Base-by-base conservation (phyloP, 164 flowering plant species). In the Amborella trichopoda region DNA sequence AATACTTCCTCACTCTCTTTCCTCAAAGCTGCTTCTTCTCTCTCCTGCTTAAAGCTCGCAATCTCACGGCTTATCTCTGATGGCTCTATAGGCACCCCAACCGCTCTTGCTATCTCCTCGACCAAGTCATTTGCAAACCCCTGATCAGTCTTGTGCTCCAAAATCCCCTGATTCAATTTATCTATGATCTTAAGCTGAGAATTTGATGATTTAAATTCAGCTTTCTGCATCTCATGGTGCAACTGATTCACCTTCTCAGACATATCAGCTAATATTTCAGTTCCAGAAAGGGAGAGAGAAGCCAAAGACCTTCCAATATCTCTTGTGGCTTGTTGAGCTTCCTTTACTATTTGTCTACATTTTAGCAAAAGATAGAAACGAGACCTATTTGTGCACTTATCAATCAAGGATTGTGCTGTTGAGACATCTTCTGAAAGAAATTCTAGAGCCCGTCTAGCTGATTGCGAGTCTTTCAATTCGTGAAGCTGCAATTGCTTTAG, bases 191-290 rank as follows among this genome's bases (percentile, higher is more conserved):
- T 59, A 42, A 71, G 60, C 48, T 67, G 77, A 41, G 78, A 44
- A 5, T 62, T 69, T 32, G 81, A 70, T 34, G 80, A 66, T 56
- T 69, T 75, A 45, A 75, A 68, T 42, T 79, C 75, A 16, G 66
- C 86, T 39, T 73, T 70, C 48, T 77, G 86, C 91, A 82, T 82
- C 65, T 82, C 81, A 59, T 65, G 58, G 26, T 79, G 83, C 46
- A 79, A 57, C 63, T 57, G 66, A 36, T 66, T 56, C 39, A 82
- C 76, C 42, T 69, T 71, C 44, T 79, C 83, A 12, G 76, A 73
- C 17, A 79, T 77, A 40, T 70, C 72, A 0, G 71, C 38, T 3
- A 82, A 66, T 40, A 77, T 62, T 39, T 76, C 83, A 13, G 79
- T 61, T 49, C 63, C 73, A n/a, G 81, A 79, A 16, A 82, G 63